phyloP scores from a whole-genome alignment of 345 rosid species.

The Zanthoxylum bungeanum region DNA sequence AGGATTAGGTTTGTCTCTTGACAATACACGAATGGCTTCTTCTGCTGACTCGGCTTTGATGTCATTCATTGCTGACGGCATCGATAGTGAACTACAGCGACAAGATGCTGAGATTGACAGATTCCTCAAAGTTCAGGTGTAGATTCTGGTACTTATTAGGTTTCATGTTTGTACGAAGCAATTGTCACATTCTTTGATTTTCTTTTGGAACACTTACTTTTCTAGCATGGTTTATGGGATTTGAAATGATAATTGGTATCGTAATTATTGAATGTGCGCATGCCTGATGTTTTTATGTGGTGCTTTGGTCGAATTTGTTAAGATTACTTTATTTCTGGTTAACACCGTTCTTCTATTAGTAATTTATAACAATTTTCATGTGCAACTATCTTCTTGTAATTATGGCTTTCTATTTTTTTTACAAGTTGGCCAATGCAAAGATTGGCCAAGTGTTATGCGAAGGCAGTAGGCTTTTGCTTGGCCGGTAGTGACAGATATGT shows the following conservation, averaged over 20 bases:
- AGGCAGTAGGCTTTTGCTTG: no score
- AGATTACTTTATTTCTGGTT: background rate
- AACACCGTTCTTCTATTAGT: background rate
- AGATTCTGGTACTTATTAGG: background rate
- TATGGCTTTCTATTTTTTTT: background rate
- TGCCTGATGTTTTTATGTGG: background rate
- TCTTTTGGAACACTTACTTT: background rate
- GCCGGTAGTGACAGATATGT: background rate
- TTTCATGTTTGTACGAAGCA: background rate
- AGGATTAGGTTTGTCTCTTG: constrained; percentile 79
- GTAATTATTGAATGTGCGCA: background rate
- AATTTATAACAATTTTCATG: background rate
- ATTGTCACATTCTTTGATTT: background rate
- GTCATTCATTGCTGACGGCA: constrained; percentile 54
- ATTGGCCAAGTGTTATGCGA: background rate
- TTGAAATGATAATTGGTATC: background rate
- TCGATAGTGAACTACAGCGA: constrained; percentile 57
- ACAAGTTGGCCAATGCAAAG: background rate
- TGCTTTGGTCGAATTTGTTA: background rate
- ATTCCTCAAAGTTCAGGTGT: constrained; percentile 76
- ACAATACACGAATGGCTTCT: constrained; percentile 54
- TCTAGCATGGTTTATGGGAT: background rate
- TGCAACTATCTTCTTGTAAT: background rate
- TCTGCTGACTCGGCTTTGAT: constrained; percentile 62
- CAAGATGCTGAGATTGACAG: constrained; percentile 75